Conservation (phyloP, 164 flowering plant species). For the Macadamia integrifolia region DNA sequence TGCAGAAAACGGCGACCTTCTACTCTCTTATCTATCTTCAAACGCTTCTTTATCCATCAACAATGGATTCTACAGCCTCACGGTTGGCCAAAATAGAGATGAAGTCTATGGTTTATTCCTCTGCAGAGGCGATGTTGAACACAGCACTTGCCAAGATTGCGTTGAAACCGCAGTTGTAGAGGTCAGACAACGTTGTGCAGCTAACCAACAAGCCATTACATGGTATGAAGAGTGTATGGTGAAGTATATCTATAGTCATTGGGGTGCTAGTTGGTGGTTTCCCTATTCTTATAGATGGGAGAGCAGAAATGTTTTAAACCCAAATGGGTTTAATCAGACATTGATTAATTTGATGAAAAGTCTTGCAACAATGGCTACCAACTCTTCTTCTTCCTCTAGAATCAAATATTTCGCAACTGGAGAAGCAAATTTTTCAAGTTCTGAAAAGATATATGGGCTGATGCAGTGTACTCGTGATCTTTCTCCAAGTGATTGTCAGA, state of each 20-base stretch:
- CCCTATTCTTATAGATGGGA: background rate
- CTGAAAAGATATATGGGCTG: constrained; percentile 17
- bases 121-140: constrained; percentile 25
- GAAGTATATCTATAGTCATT: constrained; percentile 15
- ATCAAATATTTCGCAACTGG: constrained; percentile 2
- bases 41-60: background rate
- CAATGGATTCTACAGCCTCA: constrained; percentile 15
- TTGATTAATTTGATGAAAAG: background rate
- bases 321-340: background rate
- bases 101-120: constrained; percentile 12
- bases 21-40: constrained; percentile 12
- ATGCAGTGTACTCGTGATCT: constrained; percentile 1
- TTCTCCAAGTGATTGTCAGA: constrained; percentile 6
- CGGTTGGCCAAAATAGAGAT: constrained; percentile 12
- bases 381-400: background rate
- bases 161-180: constrained; percentile 5
- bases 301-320: background rate
- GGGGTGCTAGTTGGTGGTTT: background rate
- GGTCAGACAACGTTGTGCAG: constrained; percentile 12
- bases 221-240: constrained; percentile 25
- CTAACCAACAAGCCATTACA: constrained; percentile 8
- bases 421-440: background rate
- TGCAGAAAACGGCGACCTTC: constrained; percentile 15
- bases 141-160: constrained; percentile 16
- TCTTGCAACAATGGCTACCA: background rate